Evolutionary conservation across 177 flowering plant species (phyloP).

Genomic region (Vitis hybrid): DNA sequence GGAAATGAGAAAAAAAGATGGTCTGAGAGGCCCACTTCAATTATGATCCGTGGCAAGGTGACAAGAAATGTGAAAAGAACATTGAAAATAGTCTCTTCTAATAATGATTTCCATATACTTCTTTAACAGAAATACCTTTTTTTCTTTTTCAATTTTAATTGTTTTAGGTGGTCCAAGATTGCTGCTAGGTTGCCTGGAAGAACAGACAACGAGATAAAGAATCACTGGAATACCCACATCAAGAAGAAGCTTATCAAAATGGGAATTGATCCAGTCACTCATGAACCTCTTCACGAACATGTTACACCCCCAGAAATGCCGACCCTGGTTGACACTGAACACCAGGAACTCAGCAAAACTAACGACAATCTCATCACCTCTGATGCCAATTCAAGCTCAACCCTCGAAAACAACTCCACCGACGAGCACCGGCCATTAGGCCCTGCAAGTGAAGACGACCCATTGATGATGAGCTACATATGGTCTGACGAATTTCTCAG

Average conservation of each 20-base stretch:
- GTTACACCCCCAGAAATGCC: slow-evolving; percentile 7
- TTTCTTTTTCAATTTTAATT: not conserved
- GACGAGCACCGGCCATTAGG: slow-evolving; percentile 24
- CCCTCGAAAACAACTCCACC: slow-evolving; percentile 29
- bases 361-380: slow-evolving; percentile 6
- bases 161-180: slow-evolving; percentile 44
- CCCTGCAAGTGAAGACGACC: slow-evolving; percentile 25
- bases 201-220: slow-evolving; percentile 65
- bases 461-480: slow-evolving; percentile 28
- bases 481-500: slow-evolving; percentile 26
- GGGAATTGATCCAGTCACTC: slow-evolving; percentile 55
- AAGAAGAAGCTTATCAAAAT: slow-evolving; percentile 49
- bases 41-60: no score
- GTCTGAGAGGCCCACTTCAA: no score
- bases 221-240: slow-evolving; percentile 58
- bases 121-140: not conserved
- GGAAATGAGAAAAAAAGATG: no score
- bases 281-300: slow-evolving; percentile 35
- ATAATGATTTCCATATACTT: no score
- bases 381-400: slow-evolving; percentile 20
- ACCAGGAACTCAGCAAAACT: slow-evolving; percentile 2
- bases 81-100: no score
- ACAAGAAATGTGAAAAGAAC: no score
- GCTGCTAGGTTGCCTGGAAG: slow-evolving; percentile 59
- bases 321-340: not conserved